Evolutionary conservation across 345 rosid species (phyloP).

Genomic region (Citrus reticulata): DNA sequence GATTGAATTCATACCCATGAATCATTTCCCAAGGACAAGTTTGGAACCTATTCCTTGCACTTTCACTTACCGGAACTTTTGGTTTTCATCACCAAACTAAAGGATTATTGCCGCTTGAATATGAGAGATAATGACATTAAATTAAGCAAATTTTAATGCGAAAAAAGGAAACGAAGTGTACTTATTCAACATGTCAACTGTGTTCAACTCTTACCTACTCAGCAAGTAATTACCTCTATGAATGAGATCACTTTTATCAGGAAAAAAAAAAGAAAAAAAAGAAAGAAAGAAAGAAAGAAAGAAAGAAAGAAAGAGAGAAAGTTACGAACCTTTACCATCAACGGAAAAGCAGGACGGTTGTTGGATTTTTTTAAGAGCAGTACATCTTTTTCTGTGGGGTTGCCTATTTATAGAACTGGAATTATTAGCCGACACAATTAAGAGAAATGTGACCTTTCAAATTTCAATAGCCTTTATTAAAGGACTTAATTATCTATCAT

Average conservation of each 20-base stretch:
- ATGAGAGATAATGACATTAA: neutral
- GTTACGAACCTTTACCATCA: neutral
- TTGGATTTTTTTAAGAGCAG: too few relatives aligned
- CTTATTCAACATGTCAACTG: too few relatives aligned
- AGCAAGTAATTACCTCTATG: neutral
- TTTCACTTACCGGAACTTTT: neutral
- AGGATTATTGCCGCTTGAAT: neutral
- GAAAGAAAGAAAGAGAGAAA: too few relatives aligned
- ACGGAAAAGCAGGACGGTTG: neutral
- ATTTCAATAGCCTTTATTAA: neutral
- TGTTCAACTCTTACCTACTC: too few relatives aligned
- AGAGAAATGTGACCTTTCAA: neutral
- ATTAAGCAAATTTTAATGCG: too few relatives aligned
- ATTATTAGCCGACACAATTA: conserved; percentile 20
- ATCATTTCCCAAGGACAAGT: conserved; percentile 5
- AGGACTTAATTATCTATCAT: too few relatives aligned
- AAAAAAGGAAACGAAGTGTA: too few relatives aligned
- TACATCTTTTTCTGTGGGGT: neutral
- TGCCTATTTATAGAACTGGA: neutral
- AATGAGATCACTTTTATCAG: too few relatives aligned
- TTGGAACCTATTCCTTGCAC: conserved; percentile 6
- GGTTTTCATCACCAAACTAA: neutral
- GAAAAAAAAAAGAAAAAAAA: too few relatives aligned
- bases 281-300: too few relatives aligned
- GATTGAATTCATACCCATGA: neutral